phyloP scores from a whole-genome alignment of 2,329 filamentous ascomycete genomes.

The Aspergillus sp. region DNA sequence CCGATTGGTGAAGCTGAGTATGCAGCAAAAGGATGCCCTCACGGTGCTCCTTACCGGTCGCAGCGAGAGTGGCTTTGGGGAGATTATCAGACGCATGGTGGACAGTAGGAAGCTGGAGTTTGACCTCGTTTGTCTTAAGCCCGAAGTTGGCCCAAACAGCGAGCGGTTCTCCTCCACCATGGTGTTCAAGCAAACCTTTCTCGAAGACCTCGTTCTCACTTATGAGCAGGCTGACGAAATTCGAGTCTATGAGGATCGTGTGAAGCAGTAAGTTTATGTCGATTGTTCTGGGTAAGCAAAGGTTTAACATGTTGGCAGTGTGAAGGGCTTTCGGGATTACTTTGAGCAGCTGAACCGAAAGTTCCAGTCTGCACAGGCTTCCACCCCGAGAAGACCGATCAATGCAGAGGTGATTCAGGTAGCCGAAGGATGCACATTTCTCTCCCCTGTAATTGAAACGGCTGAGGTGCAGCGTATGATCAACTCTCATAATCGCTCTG shows the following conservation, averaged over 20 bases:
- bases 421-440: conserved; percentile 64
- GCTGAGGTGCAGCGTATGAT: conserved; percentile 85
- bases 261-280: conserved; percentile 47
- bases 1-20: conserved; percentile 73
- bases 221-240: conserved; percentile 81
- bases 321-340: conserved; percentile 79
- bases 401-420: conserved; percentile 81
- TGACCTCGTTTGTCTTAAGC: conserved; percentile 84
- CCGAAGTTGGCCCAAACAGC: conserved; percentile 71
- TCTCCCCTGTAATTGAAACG: conserved; percentile 75
- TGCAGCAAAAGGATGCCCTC: conserved; percentile 77
- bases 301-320: conserved; percentile 38
- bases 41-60: conserved; percentile 85
- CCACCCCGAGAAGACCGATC: conserved; percentile 60
- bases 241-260: conserved; percentile 60
- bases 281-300: not conserved
- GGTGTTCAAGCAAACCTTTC: conserved; percentile 84
- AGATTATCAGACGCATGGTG: conserved; percentile 77
- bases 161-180: conserved; percentile 79
- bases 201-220: conserved; percentile 76
- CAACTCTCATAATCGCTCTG: conserved; percentile 68
- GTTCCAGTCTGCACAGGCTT: conserved; percentile 37
- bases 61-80: conserved; percentile 69
- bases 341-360: conserved; percentile 70
- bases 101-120: conserved; percentile 75